These are phyloP conservation scores for Litchi chinensis DNA, from an alignment of 345 rosid genomes.

Conservation along the genomic window DNA sequence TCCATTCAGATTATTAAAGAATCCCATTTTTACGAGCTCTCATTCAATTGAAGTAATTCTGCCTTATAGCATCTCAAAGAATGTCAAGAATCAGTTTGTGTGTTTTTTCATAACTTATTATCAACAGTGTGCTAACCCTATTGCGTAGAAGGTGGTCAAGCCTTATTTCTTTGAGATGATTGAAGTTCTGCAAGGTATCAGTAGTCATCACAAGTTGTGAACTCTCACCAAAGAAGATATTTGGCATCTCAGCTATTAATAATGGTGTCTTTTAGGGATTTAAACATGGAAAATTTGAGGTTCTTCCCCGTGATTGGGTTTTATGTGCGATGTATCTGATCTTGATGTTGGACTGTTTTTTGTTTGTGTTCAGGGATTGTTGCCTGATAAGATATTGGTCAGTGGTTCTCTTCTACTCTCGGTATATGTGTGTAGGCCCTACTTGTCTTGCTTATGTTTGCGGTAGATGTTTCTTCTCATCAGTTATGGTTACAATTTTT, in stretches of 20 bases:
- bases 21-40: not conserved
- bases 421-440: not conserved
- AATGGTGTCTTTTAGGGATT: not conserved
- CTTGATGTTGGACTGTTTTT: not conserved
- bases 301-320: not conserved
- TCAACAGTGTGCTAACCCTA: conserved; percentile 25
- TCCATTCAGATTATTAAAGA: not conserved
- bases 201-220: conserved; percentile 26
- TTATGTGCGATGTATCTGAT: not conserved
- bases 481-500: not conserved
- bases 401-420: not conserved
- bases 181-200: conserved; percentile 16
- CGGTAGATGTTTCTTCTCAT: not conserved
- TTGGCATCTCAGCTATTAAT: conserved; percentile 19
- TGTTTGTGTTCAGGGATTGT: not conserved
- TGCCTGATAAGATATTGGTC: not conserved
- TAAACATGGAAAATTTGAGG: not conserved
- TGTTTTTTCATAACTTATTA: not conserved
- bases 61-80: not conserved
- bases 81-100: not conserved
- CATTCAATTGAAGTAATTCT: not conserved
- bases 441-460: not conserved
- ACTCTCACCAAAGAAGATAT: conserved; percentile 26
- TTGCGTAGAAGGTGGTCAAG: conserved; percentile 38
- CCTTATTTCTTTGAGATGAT: conserved; percentile 31